Base-by-base conservation (phyloP, 1,284 basidiomycete genomes). In the Xerocomus nothofagi region DNA sequence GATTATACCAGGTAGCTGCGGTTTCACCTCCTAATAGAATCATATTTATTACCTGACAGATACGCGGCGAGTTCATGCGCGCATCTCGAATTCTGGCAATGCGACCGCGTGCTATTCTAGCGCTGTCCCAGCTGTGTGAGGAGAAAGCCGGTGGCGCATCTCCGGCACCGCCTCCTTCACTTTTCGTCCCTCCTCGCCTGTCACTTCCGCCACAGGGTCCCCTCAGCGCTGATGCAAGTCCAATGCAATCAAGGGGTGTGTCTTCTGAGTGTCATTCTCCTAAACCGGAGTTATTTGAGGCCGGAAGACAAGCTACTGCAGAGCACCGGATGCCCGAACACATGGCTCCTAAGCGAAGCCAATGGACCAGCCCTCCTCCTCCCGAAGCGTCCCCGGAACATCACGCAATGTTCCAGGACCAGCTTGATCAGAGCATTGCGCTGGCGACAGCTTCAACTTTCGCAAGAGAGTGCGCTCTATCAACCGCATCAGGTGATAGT, bases 51-150 rank as follows among this genome's bases (percentile, higher is more conserved):
- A 32, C 23, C 4, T 32, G 47, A n/a, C 57, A 95, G 92, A 96
- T 99, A 62, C 93, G 96, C 9, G 96, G 96, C 43, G 96, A 98
- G 74, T 97, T 98, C 68, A 98, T 98, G 92, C 87, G 96, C 33
- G 96, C 95, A 10, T 87, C 88, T 24, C 82, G 94, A 41, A 90
- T 95, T 48, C 73, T 95, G 27, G 78, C 84, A 3, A 72, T 77
- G 57, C 84, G 91, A 10, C 91, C 90, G 46, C 83, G 91, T 41
- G 90, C 91, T 2, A 81, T 91, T 23, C 69, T 88, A 12, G 89
- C 90, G 4, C 75, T 94, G 18, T 84, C 91, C 3, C 86, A 92
- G 58, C 77, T 95, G 12, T 94, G 92, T 62, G 89, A 89, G 62
- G 88, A 91, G 62, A 81, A 87, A 24, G 77, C 78, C 51, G 79